Percentiles rank a stretch among this genome's conserved stretches.
Conservation (phyloP, 2,329 filamentous ascomycete genomes). For the Microdochium paspali region DNA sequence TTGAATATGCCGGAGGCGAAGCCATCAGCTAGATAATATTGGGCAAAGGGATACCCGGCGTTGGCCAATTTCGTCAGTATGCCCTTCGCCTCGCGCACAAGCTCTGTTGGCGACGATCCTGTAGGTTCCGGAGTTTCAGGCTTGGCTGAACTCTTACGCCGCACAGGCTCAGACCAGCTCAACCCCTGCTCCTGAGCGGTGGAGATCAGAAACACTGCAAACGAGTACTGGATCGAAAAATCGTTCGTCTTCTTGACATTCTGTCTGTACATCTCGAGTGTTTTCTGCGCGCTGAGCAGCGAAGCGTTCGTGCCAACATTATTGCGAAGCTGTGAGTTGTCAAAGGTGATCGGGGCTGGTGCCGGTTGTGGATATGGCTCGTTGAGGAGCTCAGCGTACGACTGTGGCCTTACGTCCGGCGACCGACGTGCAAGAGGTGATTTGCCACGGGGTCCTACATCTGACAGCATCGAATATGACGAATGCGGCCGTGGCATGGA, state of each 20-base stretch:
- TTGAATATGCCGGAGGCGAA: conserved; percentile 91
- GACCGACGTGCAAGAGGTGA: conserved; percentile 46
- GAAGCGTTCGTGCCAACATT: conserved; percentile 85
- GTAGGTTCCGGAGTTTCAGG: conserved; percentile 18
- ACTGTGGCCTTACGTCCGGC: conserved; percentile 41
- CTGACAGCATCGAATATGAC: conserved; percentile 65
- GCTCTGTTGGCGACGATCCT: conserved; percentile 49
- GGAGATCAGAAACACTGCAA: conserved; percentile 88
- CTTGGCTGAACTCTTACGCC: conserved; percentile 36
- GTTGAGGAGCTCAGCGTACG: conserved; percentile 53
- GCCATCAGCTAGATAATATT: conserved; percentile 94
- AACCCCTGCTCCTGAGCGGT: conserved; percentile 72
- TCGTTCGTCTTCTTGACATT: conserved; percentile 98
- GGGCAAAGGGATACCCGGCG: conserved; percentile 88
- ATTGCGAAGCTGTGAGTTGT: conserved; percentile 72
- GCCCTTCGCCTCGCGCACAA: conserved; percentile 78
- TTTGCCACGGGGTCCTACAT: conserved; percentile 54
- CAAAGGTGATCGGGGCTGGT: conserved; percentile 57
- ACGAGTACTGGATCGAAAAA: conserved; percentile 84
- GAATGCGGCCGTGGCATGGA: conserved; percentile 64
- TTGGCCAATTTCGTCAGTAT: conserved; percentile 83
- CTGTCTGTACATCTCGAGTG: conserved; percentile 91
- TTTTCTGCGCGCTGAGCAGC: conserved; percentile 83
- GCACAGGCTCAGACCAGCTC: conserved; percentile 35
- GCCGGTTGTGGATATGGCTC: conserved; percentile 72